Conservation (phyloP, 441 rosid genomes). For the Pelargonium citronellum region DNA sequence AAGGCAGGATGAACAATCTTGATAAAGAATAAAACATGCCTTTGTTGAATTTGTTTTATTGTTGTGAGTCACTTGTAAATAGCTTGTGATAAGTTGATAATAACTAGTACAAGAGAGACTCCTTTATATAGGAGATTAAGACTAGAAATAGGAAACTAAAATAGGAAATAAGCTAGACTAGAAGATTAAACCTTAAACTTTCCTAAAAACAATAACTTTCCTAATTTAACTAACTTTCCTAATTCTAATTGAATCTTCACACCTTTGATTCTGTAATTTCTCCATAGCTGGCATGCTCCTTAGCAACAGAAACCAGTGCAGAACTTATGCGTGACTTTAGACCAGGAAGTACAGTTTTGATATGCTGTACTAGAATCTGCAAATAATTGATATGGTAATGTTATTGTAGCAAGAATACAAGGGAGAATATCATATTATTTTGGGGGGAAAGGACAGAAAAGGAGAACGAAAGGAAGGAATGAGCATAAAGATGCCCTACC, state of each 20-base stretch:
- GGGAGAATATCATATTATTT: background rate
- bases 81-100: no score
- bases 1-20: background rate
- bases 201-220: no score
- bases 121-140: no score
- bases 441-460: background rate
- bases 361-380: slow-evolving; percentile 89
- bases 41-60: slow-evolving; percentile 1
- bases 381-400: slow-evolving; percentile 12
- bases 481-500: slow-evolving; percentile 33
- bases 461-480: background rate
- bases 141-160: no score
- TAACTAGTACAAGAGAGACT: no score
- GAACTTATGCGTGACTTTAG: slow-evolving; percentile 74
- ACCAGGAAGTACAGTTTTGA: slow-evolving; percentile 75
- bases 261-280: slow-evolving; percentile 84
- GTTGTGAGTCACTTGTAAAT: no score
- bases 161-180: no score
- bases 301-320: slow-evolving; percentile 67
- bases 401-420: background rate
- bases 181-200: no score
- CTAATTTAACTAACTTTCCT: no score
- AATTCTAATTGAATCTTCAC: no score
- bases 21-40: slow-evolving; percentile 34
- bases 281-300: slow-evolving; percentile 94